These are phyloP conservation scores for Tricholoma furcatifolium DNA, from an alignment of 768 basidiomycete species.

Conservation along the genomic window DNA sequence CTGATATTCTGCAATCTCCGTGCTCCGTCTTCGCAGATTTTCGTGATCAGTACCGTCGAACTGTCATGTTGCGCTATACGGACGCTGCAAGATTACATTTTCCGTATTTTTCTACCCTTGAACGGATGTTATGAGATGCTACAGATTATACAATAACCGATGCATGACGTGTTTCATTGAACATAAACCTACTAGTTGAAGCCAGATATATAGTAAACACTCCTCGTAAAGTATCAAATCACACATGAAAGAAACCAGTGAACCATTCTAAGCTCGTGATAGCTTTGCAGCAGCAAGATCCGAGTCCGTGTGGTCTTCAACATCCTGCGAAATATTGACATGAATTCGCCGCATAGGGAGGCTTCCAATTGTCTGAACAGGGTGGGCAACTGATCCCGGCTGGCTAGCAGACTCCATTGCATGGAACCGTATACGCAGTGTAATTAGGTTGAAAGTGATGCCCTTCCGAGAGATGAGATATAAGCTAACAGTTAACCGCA, in stretches of 20 bases:
- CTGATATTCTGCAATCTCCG: too few relatives aligned
- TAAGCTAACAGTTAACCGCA: background rate
- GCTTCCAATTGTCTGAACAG: slow-evolving; percentile 12
- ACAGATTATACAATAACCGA: too few relatives aligned
- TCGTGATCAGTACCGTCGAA: too few relatives aligned
- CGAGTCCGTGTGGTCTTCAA: slow-evolving; percentile 6
- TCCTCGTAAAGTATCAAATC: too few relatives aligned
- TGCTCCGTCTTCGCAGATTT: too few relatives aligned
- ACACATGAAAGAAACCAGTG: background rate
- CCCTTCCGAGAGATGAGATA: background rate
- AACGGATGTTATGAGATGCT: too few relatives aligned
- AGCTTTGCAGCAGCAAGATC: background rate
- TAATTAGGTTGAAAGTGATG: slow-evolving; percentile 12
- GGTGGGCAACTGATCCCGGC: background rate
- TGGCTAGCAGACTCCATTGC: background rate
- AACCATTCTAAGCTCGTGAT: background rate
- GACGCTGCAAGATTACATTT: too few relatives aligned
- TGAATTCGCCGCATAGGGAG: slow-evolving; percentile 8
- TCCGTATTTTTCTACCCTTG: too few relatives aligned
- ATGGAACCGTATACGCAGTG: slow-evolving; percentile 9
- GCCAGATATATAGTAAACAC: too few relatives aligned
- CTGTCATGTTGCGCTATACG: too few relatives aligned
- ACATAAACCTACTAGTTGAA: too few relatives aligned
- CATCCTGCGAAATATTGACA: slow-evolving; percentile 7
- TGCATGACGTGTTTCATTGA: too few relatives aligned